Evolutionary conservation across 2,329 filamentous ascomycete species (phyloP).

Genomic region (Ilyonectria sp.): DNA sequence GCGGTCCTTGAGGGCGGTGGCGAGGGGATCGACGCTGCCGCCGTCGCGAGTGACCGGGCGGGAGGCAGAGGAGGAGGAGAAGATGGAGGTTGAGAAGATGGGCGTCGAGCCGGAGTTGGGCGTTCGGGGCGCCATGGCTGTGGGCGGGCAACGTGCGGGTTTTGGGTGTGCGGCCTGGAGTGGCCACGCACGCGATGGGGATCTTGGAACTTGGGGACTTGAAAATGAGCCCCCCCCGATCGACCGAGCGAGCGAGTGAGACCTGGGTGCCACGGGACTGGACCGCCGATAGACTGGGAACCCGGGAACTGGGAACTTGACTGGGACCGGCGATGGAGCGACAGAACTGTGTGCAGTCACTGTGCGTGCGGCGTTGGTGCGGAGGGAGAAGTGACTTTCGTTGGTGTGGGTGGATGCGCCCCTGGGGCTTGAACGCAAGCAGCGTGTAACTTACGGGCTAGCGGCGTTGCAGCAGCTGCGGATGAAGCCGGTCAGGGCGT

Average conservation of each 20-base stretch:
- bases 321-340: background rate
- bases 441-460: background rate
- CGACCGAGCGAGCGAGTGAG: background rate
- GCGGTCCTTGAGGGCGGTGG: constrained; percentile 60
- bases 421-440: background rate
- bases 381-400: background rate
- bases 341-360: background rate
- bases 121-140: constrained; percentile 45
- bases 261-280: background rate
- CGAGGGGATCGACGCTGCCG: constrained; percentile 48
- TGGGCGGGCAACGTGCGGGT: background rate
- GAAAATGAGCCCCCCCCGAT: background rate
- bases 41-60: constrained; percentile 57
- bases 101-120: constrained; percentile 49
- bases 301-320: background rate
- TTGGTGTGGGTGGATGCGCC: background rate
- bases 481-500: background rate
- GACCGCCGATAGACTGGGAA: too few relatives aligned
- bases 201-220: background rate
- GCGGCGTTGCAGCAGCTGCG: background rate
- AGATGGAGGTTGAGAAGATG: constrained; percentile 56
- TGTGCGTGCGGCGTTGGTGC: background rate
- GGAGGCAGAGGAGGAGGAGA: constrained; percentile 53
- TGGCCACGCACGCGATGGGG: constrained; percentile 17
- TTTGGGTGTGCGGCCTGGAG: background rate